These are phyloP conservation scores for Linnemannia schmuckeri DNA, from an alignment of 192 early-diverging fungal species.

Conservation along the genomic window DNA sequence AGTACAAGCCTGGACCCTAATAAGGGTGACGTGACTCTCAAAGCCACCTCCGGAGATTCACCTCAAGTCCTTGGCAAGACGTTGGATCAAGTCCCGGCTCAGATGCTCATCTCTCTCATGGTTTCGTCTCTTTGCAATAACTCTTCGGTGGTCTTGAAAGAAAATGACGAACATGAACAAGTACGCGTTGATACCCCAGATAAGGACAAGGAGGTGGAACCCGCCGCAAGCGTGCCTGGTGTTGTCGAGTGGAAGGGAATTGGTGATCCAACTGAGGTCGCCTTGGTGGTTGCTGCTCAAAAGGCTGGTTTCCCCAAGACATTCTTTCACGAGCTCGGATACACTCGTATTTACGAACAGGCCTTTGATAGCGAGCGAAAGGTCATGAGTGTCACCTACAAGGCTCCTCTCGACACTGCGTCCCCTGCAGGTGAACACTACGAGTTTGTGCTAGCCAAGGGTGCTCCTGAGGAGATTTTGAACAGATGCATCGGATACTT, in stretches of 20 bases:
- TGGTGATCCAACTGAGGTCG: constrained; percentile 98
- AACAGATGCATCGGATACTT: constrained; percentile 73
- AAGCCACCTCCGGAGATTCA: constrained; percentile 22
- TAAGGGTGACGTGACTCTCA: constrained; percentile 57
- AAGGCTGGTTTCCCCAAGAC: constrained; percentile 82
- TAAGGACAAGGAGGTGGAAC: neutral
- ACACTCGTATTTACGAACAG: constrained; percentile 82
- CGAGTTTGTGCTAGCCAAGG: constrained; percentile 84
- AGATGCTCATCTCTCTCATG: constrained; percentile 76
- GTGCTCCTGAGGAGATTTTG: constrained; percentile 93
- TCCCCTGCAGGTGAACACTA: constrained; percentile 10
- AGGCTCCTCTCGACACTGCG: constrained; percentile 29
- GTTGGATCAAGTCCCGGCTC: constrained; percentile 59
- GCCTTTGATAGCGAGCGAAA: constrained; percentile 97
- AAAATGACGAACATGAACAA: constrained; percentile 51
- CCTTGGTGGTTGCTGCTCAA: constrained; percentile 86
- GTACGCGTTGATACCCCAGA: constrained; percentile 2
- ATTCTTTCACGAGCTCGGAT: constrained; percentile 70
- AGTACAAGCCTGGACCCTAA: constrained; percentile 67
- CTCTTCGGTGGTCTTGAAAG: constrained; percentile 74
- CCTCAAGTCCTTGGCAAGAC: constrained; percentile 61
- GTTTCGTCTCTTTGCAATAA: constrained; percentile 91
- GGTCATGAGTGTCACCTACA: constrained; percentile 91
- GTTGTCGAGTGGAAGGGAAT: constrained; percentile 72
- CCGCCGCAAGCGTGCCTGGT: neutral